Evolutionary conservation across 2,329 filamentous ascomycete species (phyloP).

Genomic region (Anisogramma anomala): DNA sequence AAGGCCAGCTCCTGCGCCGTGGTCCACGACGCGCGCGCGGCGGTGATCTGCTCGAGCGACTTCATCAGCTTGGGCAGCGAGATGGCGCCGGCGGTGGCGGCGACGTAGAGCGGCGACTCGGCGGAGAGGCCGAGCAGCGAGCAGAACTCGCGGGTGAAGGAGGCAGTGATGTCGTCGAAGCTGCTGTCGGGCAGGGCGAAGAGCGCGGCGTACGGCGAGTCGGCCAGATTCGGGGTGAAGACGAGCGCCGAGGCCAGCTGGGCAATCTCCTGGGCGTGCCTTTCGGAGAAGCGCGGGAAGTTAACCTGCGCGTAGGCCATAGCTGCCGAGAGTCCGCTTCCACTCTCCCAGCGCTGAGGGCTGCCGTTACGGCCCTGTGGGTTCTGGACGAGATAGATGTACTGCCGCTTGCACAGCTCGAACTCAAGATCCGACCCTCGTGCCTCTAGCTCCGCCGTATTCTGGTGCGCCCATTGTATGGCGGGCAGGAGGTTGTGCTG

Average conservation of each 20-base stretch:
- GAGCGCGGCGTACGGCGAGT: slow-evolving; percentile 67
- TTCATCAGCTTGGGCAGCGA: slow-evolving; percentile 83
- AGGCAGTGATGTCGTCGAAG: slow-evolving; percentile 74
- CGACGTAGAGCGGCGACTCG: slow-evolving; percentile 85
- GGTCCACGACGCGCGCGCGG: slow-evolving; percentile 90
- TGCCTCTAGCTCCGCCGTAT: slow-evolving; percentile 60
- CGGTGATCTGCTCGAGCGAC: slow-evolving; percentile 74
- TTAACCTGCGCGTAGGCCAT: slow-evolving; percentile 63
- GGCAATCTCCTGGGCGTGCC: slow-evolving; percentile 70
- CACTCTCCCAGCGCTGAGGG: slow-evolving; percentile 31
- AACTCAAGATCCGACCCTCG: slow-evolving; percentile 91
- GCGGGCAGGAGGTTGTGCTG: slow-evolving; percentile 66
- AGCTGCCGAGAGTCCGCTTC: slow-evolving; percentile 52
- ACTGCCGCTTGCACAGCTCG: slow-evolving; percentile 82
- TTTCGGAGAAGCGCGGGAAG: slow-evolving; percentile 61
- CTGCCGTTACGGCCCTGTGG: not conserved
- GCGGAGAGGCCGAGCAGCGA: slow-evolving; percentile 79
- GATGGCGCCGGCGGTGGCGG: slow-evolving; percentile 83
- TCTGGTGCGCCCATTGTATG: slow-evolving; percentile 71
- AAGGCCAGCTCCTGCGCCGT: slow-evolving; percentile 82
- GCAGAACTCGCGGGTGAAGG: slow-evolving; percentile 92
- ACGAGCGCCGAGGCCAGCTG: slow-evolving; percentile 72
- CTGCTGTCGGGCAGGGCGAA: slow-evolving; percentile 54
- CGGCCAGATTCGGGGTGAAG: slow-evolving; percentile 60
- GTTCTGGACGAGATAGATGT: slow-evolving; percentile 74